These are phyloP conservation scores for Thermochaetoides thermophila DNA, from an alignment of 495 filamentous ascomycete species.

Conservation along the genomic window DNA sequence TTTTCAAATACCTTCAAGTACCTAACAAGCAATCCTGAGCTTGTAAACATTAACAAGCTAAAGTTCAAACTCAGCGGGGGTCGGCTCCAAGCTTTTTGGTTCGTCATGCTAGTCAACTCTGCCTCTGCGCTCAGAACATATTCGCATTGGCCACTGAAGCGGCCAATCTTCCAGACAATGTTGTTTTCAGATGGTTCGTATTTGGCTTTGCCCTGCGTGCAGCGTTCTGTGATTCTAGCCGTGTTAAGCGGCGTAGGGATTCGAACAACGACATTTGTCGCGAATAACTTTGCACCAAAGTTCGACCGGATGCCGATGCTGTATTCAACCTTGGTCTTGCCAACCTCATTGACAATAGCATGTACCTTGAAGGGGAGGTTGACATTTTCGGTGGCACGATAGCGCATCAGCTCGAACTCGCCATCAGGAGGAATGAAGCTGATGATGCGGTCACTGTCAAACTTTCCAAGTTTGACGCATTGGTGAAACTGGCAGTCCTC, in stretches of 20 bases:
- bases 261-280: slow-evolving; percentile 90
- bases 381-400: slow-evolving; percentile 98
- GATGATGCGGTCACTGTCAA: slow-evolving; percentile 95
- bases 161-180: slow-evolving; percentile 97
- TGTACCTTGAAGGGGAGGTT: slow-evolving; percentile 99
- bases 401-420: slow-evolving; percentile 98
- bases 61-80: slow-evolving; percentile 88
- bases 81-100: slow-evolving; percentile 94
- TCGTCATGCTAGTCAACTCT: slow-evolving; percentile 87
- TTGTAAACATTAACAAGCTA: slow-evolving; percentile 94
- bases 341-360: slow-evolving; percentile 93
- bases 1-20: slow-evolving; percentile 99
- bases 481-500: slow-evolving; percentile 99
- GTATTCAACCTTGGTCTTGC: slow-evolving; percentile 96
- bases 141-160: slow-evolving; percentile 91
- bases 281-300: slow-evolving; percentile 90
- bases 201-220: slow-evolving; percentile 89
- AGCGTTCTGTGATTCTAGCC: slow-evolving; percentile 83
- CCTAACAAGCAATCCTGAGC: slow-evolving; percentile 74
- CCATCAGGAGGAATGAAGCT: slow-evolving; percentile 96
- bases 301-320: slow-evolving; percentile 95
- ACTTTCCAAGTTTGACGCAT: slow-evolving; percentile 94
- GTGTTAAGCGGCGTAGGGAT: slow-evolving; percentile 96
- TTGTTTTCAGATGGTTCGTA: slow-evolving; percentile 97
- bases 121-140: slow-evolving; percentile 91